Evolutionary conservation across 106 monocot species (phyloP).

Genomic region (Chionographis japonica): DNA sequence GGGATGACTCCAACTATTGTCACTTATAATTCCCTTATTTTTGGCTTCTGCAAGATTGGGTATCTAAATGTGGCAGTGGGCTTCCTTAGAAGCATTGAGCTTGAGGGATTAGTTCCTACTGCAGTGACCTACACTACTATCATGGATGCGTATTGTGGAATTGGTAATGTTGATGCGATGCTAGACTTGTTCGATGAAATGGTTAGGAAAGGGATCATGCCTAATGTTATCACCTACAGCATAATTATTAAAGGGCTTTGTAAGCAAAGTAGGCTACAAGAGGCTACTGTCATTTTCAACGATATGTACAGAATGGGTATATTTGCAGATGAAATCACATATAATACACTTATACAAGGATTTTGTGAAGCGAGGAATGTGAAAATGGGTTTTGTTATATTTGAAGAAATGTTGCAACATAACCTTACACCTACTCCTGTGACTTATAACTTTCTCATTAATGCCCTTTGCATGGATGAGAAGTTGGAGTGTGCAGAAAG

Average conservation of each 20-base stretch:
- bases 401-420: conserved; percentile 34
- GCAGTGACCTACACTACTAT: conserved; percentile 68
- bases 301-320: conserved; percentile 38
- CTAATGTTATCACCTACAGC: conserved; percentile 55
- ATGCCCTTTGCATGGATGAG: conserved; percentile 36
- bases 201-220: conserved; percentile 38
- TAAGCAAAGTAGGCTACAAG: conserved; percentile 21
- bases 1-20: conserved; percentile 53
- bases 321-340: conserved; percentile 44
- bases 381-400: conserved; percentile 31
- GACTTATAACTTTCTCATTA: conserved; percentile 67
- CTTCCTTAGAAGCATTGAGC: conserved; percentile 21
- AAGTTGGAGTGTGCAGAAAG: conserved; percentile 35
- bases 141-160: conserved; percentile 54
- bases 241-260: conserved; percentile 78
- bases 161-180: conserved; percentile 29
- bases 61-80: conserved; percentile 26
- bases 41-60: conserved; percentile 56
- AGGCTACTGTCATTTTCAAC: conserved; percentile 38
- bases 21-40: conserved; percentile 64
- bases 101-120: conserved; percentile 42
- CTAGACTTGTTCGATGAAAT: conserved; percentile 52
- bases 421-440: conserved; percentile 41
- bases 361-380: conserved; percentile 35
- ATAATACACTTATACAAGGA: conserved; percentile 71